Base-by-base conservation (phyloP, 2,329 filamentous ascomycete species). In the Lecanoromycetidae sp. region DNA sequence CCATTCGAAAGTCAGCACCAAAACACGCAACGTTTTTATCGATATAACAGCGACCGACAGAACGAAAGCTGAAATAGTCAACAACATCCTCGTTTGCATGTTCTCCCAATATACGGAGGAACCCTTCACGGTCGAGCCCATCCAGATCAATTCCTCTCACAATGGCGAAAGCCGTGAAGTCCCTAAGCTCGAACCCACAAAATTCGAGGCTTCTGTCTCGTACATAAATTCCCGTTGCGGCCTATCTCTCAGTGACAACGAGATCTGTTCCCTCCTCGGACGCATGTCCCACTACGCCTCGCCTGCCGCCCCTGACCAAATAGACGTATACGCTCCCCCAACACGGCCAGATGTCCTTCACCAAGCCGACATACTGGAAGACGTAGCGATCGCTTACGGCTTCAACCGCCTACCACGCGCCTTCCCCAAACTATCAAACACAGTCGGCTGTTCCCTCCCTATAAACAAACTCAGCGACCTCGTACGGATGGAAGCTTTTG, bases 361-460 rank as follows among this genome's bases (percentile, higher is more conserved):
- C 66, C 84, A 95, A 61, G 93, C 87, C 58, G 91, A 98, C 63
- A 85, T 98, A 56, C 98, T 98, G 90, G 91, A 98, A 69, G 93
- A 98, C 62, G 81, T 93, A 17, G 91, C 87, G 33, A 91, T 98
- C 55, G 87, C 87, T 44, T 95, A 96, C 64, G 91, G 93, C 55
- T 98, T 94, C 76, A 98, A 98, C 74, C 87, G 84, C 54, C 80
- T 98, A 15, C 88, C 90, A 1, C 82, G 87, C 44, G 80, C 82
- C 40, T 87, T 90, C 60, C 87, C 88, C 7, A 87, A 81, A 65
- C 88, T 87, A 61, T 83, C 84, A 20, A 84, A 82, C 46, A 91
- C 87, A 5, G 79, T 95, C 52, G 93, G 86, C 38, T 83, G 87
- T 48, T 87, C 88, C 8, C 74, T 96, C 8, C 77, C 80, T 51